Conservation (phyloP, 108 stramenopile species). For the Skeletonema menzelii region DNA sequence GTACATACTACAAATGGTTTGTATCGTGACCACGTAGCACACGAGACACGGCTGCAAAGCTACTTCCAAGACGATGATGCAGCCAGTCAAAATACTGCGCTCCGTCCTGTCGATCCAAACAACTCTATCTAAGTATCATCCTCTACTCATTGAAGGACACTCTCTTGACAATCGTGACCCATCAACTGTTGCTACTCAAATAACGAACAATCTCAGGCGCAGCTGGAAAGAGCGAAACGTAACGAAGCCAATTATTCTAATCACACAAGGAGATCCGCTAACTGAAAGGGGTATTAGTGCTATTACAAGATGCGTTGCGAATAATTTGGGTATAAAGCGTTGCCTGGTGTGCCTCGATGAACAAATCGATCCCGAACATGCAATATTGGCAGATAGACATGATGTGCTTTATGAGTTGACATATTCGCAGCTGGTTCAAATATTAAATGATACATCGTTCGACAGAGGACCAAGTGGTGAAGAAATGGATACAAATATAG, state of each 20-base stretch:
- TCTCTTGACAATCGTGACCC: conserved; percentile 23
- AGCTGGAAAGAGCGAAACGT: conserved; percentile 6
- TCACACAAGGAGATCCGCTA: conserved; percentile 42
- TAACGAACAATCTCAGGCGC: conserved; percentile 16
- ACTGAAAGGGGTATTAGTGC: conserved; percentile 30
- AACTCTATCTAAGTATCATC: conserved; percentile 22
- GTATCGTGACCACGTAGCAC: too few species aligned
- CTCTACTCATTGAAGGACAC: conserved; percentile 35
- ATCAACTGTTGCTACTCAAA: conserved; percentile 17
- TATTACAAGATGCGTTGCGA: conserved; percentile 24
- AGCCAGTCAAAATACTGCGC: conserved; percentile 8
- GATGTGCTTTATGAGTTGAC: conserved; percentile 31
- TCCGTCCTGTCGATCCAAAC: conserved; percentile 15
- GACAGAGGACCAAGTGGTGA: not conserved
- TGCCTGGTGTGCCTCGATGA: conserved; percentile 37
- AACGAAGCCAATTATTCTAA: conserved; percentile 24
- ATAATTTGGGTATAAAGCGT: conserved; percentile 15
- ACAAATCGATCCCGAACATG: conserved; percentile 35
- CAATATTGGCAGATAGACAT: conserved; percentile 31
- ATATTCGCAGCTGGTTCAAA: conserved; percentile 31
- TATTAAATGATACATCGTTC: conserved; percentile 7
- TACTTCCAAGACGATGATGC: not conserved
- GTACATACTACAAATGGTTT: too few species aligned
- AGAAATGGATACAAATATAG: not conserved
- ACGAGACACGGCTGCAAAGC: too few species aligned